A percentile compares a stretch with the other conserved stretches of the same genome.
These are phyloP conservation scores for Dillenia suffruticosa DNA, from an alignment of 164 flowering plant species.

Conservation along the genomic window DNA sequence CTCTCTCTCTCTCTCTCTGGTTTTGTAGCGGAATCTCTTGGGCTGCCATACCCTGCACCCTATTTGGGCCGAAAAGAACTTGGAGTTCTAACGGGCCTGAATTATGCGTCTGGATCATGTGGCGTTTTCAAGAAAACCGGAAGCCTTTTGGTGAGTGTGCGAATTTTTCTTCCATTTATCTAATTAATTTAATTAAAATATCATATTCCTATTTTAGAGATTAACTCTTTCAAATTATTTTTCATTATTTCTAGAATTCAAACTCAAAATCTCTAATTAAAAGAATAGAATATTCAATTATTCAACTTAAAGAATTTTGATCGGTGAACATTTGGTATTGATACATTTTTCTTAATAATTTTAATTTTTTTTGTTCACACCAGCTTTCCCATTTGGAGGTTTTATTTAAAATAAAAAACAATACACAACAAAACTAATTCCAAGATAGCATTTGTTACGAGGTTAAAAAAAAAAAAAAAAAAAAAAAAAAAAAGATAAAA, in stretches of 20 bases:
- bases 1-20: too few relatives aligned
- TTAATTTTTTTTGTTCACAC: background rate
- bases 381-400: background rate
- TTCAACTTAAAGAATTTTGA: too few relatives aligned
- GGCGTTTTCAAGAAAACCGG: constrained; percentile 53
- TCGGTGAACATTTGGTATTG: too few relatives aligned
- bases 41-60: constrained; percentile 47
- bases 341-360: background rate
- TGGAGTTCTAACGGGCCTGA: constrained; percentile 24
- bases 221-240: too few relatives aligned
- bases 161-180: too few relatives aligned
- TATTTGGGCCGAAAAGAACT: constrained; percentile 9
- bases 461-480: background rate
- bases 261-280: too few relatives aligned
- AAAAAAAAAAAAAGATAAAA: background rate
- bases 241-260: too few relatives aligned
- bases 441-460: background rate
- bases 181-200: background rate
- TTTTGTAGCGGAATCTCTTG: constrained; percentile 42
- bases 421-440: too few relatives aligned
- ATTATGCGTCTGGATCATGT: constrained; percentile 51
- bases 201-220: too few relatives aligned
- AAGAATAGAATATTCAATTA: too few relatives aligned
- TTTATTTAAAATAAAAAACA: too few relatives aligned
- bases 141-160: constrained; percentile 25